Conservation (phyloP, 2,329 filamentous ascomycete species). For the Colletotrichum musicola region DNA sequence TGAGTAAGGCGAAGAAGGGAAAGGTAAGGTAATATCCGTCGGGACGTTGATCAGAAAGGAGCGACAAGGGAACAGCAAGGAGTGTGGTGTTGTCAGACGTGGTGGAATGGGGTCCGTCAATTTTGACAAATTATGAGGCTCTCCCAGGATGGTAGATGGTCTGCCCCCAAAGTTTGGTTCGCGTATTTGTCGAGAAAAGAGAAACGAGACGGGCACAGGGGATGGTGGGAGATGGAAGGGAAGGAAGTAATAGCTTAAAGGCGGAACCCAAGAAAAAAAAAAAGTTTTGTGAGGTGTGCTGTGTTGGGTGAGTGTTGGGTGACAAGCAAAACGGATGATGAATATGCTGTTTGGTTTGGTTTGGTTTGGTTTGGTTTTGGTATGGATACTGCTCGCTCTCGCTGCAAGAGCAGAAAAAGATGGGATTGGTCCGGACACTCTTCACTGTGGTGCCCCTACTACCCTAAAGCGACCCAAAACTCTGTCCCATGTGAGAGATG, state of each 20-base stretch:
- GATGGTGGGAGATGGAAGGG: not conserved
- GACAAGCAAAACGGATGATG: not conserved
- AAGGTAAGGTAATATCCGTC: not conserved
- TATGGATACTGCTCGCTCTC: not conserved
- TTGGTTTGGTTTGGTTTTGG: not conserved
- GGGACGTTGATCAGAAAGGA: conserved; percentile 3
- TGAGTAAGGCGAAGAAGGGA: conserved; percentile 19
- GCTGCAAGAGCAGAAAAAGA: not conserved
- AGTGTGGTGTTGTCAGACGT: conserved; percentile 3
- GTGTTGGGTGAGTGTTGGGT: not conserved
- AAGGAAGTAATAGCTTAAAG: conserved; percentile 13
- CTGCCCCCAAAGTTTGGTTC: conserved; percentile 1
- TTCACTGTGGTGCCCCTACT: conserved; percentile 20
- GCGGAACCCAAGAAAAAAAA: conserved; percentile 16
- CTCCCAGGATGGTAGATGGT: not conserved
- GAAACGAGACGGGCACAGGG: not conserved
- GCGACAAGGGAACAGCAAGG: conserved; percentile 5
- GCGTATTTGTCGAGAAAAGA: conserved; percentile 4
- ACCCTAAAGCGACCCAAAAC: conserved; percentile 20
- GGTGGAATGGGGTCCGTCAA: not conserved
- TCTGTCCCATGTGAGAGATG: conserved; percentile 21
- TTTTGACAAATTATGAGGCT: conserved; percentile 6
- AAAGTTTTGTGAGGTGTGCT: not conserved
- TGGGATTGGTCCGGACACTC: conserved; percentile 10
- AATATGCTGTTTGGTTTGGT: no score